Evolutionary conservation across 305 asterid species (phyloP), one percentile per base, ranked within the genome.

Genomic region (Vinca major): DNA sequence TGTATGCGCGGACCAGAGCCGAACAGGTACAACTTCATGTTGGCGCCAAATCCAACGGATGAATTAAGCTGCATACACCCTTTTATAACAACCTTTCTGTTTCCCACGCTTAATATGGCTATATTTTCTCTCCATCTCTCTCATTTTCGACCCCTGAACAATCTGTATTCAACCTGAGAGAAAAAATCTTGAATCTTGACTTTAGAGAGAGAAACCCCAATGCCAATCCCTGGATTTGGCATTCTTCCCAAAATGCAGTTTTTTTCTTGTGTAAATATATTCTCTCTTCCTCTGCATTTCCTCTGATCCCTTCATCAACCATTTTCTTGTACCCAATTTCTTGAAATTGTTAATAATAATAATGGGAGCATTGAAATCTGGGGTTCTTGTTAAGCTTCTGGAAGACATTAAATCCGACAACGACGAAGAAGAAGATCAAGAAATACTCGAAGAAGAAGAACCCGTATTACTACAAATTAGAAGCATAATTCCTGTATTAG

Each of bases 401-500:
- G 86, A 90, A 16, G 88, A 82, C 43, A 81, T 85, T 83, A 82
- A 81, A 75, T 50, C 10, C 21, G 47, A 61, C 0, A 26, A 26
- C 33, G 33, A 26, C 33, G 33, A 26, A 26, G 33, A 26, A 26
- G 33, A 26, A 26, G 84, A 66, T 3, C 63, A 72, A 3, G 63
- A 21, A 4, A 36, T 19, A 1, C 49, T 47, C 3, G 80, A 75
- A 10, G 81, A 77, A 10, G 85, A 70, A 16, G 82, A 84, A 54
- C 86, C 89, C 5, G 81, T 66, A 0, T 39, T 88, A 57, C 71
- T 88, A 62, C 95, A 88, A 57, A 85, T 90, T 74, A 81, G 95
- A 72, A 80, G 95, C 86, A 86, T 88, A 75, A 80, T 88, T 62
- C 96, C 91, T 39, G 92, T 85, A 7, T 68, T 90, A 17, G 90